These are phyloP conservation scores for Solanum tarijense DNA, from an alignment of 257 asterid species.

Conservation along the genomic window DNA sequence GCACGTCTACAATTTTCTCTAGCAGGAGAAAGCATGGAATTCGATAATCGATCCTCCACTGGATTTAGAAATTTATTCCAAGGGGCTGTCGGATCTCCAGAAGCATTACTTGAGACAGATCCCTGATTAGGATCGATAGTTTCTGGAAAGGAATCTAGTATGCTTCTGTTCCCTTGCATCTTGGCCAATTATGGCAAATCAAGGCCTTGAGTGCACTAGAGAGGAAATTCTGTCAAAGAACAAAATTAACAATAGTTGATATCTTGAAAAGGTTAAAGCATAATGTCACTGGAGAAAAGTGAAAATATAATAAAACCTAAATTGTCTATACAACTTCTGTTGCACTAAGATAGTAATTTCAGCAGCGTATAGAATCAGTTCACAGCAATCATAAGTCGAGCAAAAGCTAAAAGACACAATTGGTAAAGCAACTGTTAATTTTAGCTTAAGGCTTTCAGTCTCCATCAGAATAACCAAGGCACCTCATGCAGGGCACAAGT, in stretches of 20 bases:
- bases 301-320: background rate
- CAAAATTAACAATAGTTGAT: background rate
- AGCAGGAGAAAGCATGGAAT: constrained; percentile 29
- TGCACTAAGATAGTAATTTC: background rate
- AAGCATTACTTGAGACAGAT: constrained; percentile 36
- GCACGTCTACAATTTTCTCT: constrained; percentile 21
- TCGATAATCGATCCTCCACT: constrained; percentile 43
- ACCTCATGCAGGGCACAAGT: background rate
- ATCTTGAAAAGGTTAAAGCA: background rate
- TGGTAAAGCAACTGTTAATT: background rate
- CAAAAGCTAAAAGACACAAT: background rate
- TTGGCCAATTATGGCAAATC: background rate
- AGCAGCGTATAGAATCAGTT: background rate
- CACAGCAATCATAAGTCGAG: background rate
- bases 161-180: constrained; percentile 65
- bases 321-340: background rate
- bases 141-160: constrained; percentile 62
- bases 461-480: background rate
- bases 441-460: background rate
- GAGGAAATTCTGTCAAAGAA: background rate
- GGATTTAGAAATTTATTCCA: constrained; percentile 48
- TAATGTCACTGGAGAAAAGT: background rate
- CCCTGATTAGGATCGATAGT: constrained; percentile 70
- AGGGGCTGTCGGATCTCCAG: constrained; percentile 38
- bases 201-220: background rate